These are phyloP conservation scores for Suhomyces bokatorum DNA, from an alignment of 1,139 yeast genomes.

Conservation along the genomic window DNA sequence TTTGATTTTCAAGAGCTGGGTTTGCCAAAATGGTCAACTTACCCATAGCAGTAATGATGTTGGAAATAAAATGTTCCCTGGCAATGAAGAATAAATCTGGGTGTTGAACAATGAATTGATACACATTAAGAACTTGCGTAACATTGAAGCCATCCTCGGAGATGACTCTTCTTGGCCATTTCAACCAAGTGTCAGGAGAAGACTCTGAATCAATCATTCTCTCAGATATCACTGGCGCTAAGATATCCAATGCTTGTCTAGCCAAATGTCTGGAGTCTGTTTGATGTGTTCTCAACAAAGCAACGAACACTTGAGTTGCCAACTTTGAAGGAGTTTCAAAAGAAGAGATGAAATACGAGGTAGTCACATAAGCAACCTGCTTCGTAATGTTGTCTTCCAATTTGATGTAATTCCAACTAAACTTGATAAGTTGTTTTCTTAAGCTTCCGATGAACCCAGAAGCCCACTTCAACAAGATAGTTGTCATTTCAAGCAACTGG, in stretches of 20 bases:
- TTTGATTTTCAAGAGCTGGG: constrained; percentile 79
- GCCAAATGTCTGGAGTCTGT: constrained; percentile 83
- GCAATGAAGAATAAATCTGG: constrained; percentile 82
- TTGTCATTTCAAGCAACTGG: constrained; percentile 79
- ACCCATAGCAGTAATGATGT: constrained; percentile 93
- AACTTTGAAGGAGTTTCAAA: constrained; percentile 89
- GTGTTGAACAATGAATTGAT: constrained; percentile 86
- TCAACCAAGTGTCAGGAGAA: constrained; percentile 77
- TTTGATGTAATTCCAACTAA: constrained; percentile 91
- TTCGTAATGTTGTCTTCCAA: constrained; percentile 87
- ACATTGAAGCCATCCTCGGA: constrained; percentile 87
- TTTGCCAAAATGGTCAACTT: constrained; percentile 80
- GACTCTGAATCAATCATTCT: constrained; percentile 57
- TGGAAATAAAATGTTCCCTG: constrained; percentile 85
- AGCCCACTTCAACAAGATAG: constrained; percentile 71
- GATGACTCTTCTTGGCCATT: constrained; percentile 91
- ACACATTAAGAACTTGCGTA: constrained; percentile 82
- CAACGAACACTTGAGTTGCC: constrained; percentile 90
- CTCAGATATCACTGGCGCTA: constrained; percentile 85
- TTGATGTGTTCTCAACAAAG: constrained; percentile 81
- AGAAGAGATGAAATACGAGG: constrained; percentile 81
- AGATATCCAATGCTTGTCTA: constrained; percentile 79
- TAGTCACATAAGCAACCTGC: constrained; percentile 89
- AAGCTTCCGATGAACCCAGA: constrained; percentile 61
- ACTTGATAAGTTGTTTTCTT: constrained; percentile 85